Evolutionary conservation across 2,329 filamentous ascomycete species (phyloP), one percentile per base, ranked within the genome.

Genomic region (Metarhizium robertsii): DNA sequence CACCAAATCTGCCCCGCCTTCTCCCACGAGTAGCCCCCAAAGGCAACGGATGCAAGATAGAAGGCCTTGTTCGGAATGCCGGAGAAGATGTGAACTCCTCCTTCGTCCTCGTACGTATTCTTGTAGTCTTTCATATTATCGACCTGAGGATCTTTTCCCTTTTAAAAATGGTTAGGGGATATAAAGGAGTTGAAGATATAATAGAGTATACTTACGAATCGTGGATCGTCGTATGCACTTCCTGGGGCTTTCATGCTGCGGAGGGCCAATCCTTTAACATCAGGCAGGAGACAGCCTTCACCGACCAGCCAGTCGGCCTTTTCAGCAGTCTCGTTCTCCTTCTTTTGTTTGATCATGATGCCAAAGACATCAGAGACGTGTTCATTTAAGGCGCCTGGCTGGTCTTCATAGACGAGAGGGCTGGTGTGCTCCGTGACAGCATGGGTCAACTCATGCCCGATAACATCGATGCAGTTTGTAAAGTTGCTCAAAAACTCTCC

Each of bases 1-100:
- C 77, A 79, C 77, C 76, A 79, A 56, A 79, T 76, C 59, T 75
- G 72, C 13, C 77, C 77, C 8, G 75, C 75, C 66, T 77, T 78
- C 61, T 79, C 77, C 75, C 75, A 83, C 4, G 75, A 75, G 62
- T 74, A 77, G 5, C 79, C 79, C 14, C 78, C 79, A 59, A 82
- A 73, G 2, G 67, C 71, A 4, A 69, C 64, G 2, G 77, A 66
- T 11, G 67, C 72, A 10, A 79, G 72, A 60, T 79, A 79, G 59
- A 83, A 83, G 2, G 79, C 79, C 58, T 74, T 73, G 67, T 83
- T 83, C 2, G 79, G 79, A 48, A 83, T 82, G 6, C 79, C 79
- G 6, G 78, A 81, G 65, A 74, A 79, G 51, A 78, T 67, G 64
- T 83, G 79, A 3, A 81, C 78, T 36, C 79, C 80, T 7, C 77